phyloP scores from a whole-genome alignment of 148 eudicot species.

The Heliosperma pusillum region DNA sequence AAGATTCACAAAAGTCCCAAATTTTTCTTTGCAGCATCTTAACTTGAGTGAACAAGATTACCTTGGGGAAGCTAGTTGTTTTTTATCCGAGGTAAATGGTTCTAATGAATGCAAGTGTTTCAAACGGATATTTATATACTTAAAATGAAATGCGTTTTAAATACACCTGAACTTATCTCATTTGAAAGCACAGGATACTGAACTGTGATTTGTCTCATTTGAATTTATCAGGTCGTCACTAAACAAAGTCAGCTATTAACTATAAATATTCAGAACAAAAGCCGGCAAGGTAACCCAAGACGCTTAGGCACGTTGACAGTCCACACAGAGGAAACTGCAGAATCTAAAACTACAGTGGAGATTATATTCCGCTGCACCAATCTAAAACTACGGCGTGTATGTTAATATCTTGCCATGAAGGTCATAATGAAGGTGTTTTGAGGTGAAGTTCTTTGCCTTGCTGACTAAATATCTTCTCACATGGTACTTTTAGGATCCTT shows the following conservation, averaged over 20 bases:
- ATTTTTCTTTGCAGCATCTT: slow-evolving; percentile 43
- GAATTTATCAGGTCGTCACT: slow-evolving; percentile 65
- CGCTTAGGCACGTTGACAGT: slow-evolving; percentile 55
- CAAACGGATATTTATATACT: not conserved
- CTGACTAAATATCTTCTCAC: not conserved
- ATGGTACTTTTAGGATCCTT: slow-evolving; percentile 73
- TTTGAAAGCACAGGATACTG: not conserved
- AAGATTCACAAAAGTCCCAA: not conserved
- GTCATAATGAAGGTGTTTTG: not conserved
- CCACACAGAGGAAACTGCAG: slow-evolving; percentile 70
- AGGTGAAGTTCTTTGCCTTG: not conserved
- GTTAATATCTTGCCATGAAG: slow-evolving; percentile 17
- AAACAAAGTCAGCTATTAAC: slow-evolving; percentile 52
- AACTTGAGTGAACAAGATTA: slow-evolving; percentile 77
- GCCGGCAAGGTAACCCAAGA: slow-evolving; percentile 26
- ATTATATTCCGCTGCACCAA: slow-evolving; percentile 52
- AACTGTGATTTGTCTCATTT: slow-evolving; percentile 2
- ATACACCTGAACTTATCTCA: no score
- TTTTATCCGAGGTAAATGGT: slow-evolving; percentile 63
- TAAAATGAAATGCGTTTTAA: not conserved
- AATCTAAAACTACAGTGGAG: slow-evolving; percentile 62
- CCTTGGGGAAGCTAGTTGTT: slow-evolving; percentile 78
- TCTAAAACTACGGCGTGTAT: slow-evolving; percentile 85
- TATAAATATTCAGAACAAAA: slow-evolving; percentile 45
- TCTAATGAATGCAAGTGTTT: not conserved